Conservation (phyloP, 495 filamentous ascomycete species). For the Pseudoneurospora amorphoporcata region DNA sequence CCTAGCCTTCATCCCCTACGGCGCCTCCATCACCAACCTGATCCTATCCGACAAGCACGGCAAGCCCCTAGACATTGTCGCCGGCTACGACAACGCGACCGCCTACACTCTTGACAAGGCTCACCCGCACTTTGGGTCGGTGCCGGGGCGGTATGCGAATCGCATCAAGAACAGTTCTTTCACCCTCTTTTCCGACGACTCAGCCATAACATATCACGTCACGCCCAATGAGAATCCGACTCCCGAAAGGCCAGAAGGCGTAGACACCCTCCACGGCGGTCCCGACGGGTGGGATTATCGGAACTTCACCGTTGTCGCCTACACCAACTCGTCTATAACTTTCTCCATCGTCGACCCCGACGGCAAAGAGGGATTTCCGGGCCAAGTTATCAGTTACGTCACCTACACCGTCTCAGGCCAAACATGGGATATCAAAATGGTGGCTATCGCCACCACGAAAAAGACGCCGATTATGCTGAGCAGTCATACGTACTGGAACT, state of each 20-base stretch:
- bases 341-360: conserved; percentile 67
- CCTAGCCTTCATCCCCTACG: conserved; percentile 67
- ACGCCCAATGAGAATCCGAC: conserved; percentile 60
- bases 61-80: conserved; percentile 53
- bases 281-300: conserved; percentile 69
- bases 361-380: conserved; percentile 67
- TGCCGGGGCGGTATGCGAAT: conserved; percentile 78
- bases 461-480: conserved; percentile 59
- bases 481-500: conserved; percentile 73
- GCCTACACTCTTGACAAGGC: conserved; percentile 56
- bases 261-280: conserved; percentile 75
- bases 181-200: not conserved
- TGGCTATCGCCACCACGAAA: conserved; percentile 43
- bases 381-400: conserved; percentile 66
- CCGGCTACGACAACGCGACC: conserved; percentile 69
- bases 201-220: conserved; percentile 44
- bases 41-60: conserved; percentile 64
- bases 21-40: conserved; percentile 65
- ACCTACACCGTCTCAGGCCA: conserved; percentile 50
- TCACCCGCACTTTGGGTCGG: conserved; percentile 66
- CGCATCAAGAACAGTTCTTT: conserved; percentile 82
- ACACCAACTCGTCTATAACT: conserved; percentile 56
- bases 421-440: conserved; percentile 47
- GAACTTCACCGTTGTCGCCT: conserved; percentile 65
- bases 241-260: conserved; percentile 33